These are phyloP conservation scores for Fomitopsis pinicola DNA, from an alignment of 1,284 basidiomycete genomes.

Conservation along the genomic window DNA sequence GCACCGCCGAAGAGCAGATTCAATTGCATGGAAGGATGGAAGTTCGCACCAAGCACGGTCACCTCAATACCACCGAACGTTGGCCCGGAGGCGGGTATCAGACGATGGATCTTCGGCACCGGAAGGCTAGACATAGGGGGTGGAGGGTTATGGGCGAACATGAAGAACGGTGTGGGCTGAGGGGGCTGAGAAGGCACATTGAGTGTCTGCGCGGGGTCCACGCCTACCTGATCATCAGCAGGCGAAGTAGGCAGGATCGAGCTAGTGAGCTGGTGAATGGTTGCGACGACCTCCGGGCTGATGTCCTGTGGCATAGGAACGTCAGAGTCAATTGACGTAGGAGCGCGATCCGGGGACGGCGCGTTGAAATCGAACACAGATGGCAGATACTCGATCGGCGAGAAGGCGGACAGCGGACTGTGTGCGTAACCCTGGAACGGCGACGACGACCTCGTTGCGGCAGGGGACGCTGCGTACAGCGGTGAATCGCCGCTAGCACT, in stretches of 20 bases:
- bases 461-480: conserved; percentile 24
- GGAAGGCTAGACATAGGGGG: conserved; percentile 42
- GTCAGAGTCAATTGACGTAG: conserved; percentile 17
- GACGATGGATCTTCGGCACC: conserved; percentile 69
- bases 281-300: conserved; percentile 9
- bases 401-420: conserved; percentile 20
- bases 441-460: conserved; percentile 29
- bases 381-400: conserved; percentile 13
- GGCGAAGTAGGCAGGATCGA: conserved; percentile 14
- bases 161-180: conserved; percentile 48
- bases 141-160: conserved; percentile 49
- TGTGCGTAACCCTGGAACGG: conserved; percentile 23
- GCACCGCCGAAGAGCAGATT: conserved; percentile 88
- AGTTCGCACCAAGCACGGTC: conserved; percentile 89
- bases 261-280: conserved; percentile 15
- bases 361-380: conserved; percentile 19
- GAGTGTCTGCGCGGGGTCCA: conserved; percentile 21
- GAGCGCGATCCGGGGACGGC: conserved; percentile 13
- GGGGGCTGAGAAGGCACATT: conserved; percentile 23
- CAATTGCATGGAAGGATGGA: conserved; percentile 65
- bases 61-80: conserved; percentile 94
- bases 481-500: conserved; percentile 28
- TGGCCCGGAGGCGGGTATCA: conserved; percentile 91
- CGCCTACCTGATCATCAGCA: conserved; percentile 15
- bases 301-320: conserved; percentile 21